phyloP scores from a whole-genome alignment of 1,139 yeast species.

The Taphrina deformans region DNA sequence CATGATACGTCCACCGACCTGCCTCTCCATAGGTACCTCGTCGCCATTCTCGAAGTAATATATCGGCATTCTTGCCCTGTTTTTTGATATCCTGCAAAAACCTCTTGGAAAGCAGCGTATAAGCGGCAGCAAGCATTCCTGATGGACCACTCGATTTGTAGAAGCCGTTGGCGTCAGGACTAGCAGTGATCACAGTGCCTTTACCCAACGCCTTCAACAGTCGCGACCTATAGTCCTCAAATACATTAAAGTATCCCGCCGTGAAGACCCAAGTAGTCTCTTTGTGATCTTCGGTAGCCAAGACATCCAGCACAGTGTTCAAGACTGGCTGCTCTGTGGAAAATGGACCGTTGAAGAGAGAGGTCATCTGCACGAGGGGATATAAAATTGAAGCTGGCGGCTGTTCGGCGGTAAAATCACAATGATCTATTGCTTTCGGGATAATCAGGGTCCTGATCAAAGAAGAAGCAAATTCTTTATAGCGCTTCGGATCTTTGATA shows the following conservation, averaged over 20 bases:
- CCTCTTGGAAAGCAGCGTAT: conserved; percentile 68
- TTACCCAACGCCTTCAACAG: conserved; percentile 60
- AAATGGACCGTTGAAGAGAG: conserved; percentile 57
- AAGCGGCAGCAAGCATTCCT: conserved; percentile 81
- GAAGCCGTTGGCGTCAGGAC: conserved; percentile 77
- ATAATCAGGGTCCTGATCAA: conserved; percentile 55
- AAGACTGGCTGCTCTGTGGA: conserved; percentile 78
- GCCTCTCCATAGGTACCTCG: conserved; percentile 78
- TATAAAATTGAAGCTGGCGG: conserved; percentile 56
- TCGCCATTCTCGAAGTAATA: conserved; percentile 78
- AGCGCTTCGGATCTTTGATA: conserved; percentile 57
- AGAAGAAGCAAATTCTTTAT: conserved; percentile 59
- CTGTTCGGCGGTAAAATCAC: conserved; percentile 26
- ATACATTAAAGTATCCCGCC: conserved; percentile 94
- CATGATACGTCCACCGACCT: conserved; percentile 96
- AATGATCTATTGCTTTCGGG: conserved; percentile 31
- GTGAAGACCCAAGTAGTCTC: conserved; percentile 79
- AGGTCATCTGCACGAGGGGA: conserved; percentile 90
- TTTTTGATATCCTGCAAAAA: conserved; percentile 60
- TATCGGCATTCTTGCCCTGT: conserved; percentile 51
- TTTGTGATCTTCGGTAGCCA: conserved; percentile 58
- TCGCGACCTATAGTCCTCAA: conserved; percentile 66
- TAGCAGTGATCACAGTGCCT: conserved; percentile 68
- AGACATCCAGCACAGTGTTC: conserved; percentile 43
- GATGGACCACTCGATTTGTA: conserved; percentile 82